Evolutionary conservation across 2,329 filamentous ascomycete species (phyloP), one percentile per base, ranked within the genome.

Genomic region (Diaporthe citrichinensis): DNA sequence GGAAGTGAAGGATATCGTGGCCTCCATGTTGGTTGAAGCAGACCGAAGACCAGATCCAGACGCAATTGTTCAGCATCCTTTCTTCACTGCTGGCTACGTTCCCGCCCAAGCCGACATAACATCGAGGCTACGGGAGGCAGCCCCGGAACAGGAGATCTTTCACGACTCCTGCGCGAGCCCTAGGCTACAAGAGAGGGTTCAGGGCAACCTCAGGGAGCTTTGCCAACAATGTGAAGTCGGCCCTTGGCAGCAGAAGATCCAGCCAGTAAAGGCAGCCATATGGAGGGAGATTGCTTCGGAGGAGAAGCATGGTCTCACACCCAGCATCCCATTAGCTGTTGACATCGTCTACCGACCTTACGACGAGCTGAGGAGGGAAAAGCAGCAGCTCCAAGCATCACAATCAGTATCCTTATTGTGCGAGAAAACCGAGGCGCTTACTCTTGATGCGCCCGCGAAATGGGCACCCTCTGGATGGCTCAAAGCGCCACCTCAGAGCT

Each of bases 1-100:
- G 73, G 94, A 95, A 81, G 91, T 94, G 72, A 94, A 95, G 83
- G 93, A 95, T 79, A 88, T 96, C 36, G 95, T 97, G 25, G 92
- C 94, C 28, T 91, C 89, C 36, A 91, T 97, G 85, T 88, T 97
- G 34, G 90, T 94, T 78, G 92, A 95, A 75, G 93, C 95, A 69
- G 92, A 95, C 80, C 87, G 90, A 79, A 90, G 94, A 77, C 94
- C 94, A 2, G 91, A 92, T 71, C 94, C 94, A 1, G 95, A 97
- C 81, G 87, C 88, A 65, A 96, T 97, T 80, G 92, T 96, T 55
- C 91, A 94, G 78, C 94, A 97, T 81, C 87, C 91, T 8, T 97
- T 96, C 83, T 97, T 97, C 86, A 91, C 90, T 71, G 89, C 92
- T 41, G 94, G 94, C 20, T 95, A 93, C 83, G 91, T 96, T 83